These are phyloP conservation scores for Blastobotrys persicus DNA, from an alignment of 1,139 yeast species.

Conservation along the genomic window DNA sequence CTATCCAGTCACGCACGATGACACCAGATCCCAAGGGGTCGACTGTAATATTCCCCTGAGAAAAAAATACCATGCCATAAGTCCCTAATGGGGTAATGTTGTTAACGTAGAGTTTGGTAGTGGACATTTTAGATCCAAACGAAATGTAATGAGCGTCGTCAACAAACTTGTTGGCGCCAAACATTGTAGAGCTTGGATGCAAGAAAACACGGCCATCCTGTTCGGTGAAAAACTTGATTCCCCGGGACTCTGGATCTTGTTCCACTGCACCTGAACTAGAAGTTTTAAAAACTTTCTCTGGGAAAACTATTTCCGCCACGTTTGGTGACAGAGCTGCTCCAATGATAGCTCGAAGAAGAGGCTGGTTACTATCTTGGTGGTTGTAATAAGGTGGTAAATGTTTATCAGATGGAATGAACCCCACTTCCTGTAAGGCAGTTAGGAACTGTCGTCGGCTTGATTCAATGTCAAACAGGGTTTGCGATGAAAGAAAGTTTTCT, in stretches of 20 bases:
- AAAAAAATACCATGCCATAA: constrained; percentile 70
- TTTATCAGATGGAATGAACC: constrained; percentile 54
- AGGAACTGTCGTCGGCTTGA: constrained; percentile 69
- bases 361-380: constrained; percentile 49
- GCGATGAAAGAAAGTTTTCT: constrained; percentile 62
- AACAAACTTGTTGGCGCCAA: constrained; percentile 42
- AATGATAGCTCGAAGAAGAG: constrained; percentile 61
- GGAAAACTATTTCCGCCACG: constrained; percentile 74
- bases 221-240: constrained; percentile 54
- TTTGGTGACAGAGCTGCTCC: constrained; percentile 85
- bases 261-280: constrained; percentile 79
- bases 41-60: constrained; percentile 64
- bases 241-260: constrained; percentile 75
- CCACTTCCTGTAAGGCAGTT: constrained; percentile 67
- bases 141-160: constrained; percentile 36
- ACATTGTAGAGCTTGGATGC: constrained; percentile 79
- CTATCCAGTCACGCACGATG: constrained; percentile 70
- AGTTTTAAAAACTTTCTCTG: constrained; percentile 71
- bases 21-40: constrained; percentile 53
- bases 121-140: constrained; percentile 43
- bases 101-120: constrained; percentile 66
- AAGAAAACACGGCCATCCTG: constrained; percentile 55
- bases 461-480: constrained; percentile 65
- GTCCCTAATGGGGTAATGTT: constrained; percentile 79
- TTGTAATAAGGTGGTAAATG: constrained; percentile 35